Evolutionary conservation across 208 protist species (phyloP).

Genomic region (Trypanosoma melophagium): DNA sequence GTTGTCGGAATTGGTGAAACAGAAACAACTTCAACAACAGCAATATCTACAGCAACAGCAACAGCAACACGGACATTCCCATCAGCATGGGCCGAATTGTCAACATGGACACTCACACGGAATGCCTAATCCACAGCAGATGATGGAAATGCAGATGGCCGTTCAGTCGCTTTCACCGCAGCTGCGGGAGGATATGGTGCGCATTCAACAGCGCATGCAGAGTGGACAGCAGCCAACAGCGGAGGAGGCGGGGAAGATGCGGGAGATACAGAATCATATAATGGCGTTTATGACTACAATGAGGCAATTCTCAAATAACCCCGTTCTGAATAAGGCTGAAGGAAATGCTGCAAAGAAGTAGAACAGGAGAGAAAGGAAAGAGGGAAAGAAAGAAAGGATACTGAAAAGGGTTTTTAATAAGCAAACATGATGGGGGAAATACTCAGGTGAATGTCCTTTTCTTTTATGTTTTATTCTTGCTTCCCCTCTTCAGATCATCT

Average conservation of each 20-base stretch:
- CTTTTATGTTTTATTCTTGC: too few species aligned
- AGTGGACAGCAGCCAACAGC: constrained; percentile 40
- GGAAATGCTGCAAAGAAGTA: neutral
- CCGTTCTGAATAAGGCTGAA: neutral
- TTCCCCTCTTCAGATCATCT: too few species aligned
- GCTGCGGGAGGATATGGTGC: constrained; percentile 55
- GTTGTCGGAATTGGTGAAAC: constrained; percentile 27
- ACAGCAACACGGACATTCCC: constrained; percentile 21
- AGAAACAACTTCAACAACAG: constrained; percentile 16
- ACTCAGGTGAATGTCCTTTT: too few species aligned
- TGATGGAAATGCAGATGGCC: constrained; percentile 69
- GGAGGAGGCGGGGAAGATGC: constrained; percentile 71
- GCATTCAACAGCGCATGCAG: constrained; percentile 63
- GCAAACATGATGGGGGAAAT: too few species aligned
- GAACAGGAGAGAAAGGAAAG: constrained; percentile 10
- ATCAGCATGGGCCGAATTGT: constrained; percentile 32
- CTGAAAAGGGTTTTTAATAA: too few species aligned
- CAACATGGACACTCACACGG: constrained; percentile 25
- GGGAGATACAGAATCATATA: constrained; percentile 78
- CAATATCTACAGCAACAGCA: constrained; percentile 20
- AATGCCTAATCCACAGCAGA: constrained; percentile 32
- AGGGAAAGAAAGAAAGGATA: constrained; percentile 20
- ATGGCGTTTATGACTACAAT: constrained; percentile 76
- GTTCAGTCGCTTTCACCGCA: constrained; percentile 57
- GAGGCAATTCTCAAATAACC: constrained; percentile 47